Conservation (phyloP, 805 yeast genomes). For the Saturnispora gosingensis region DNA sequence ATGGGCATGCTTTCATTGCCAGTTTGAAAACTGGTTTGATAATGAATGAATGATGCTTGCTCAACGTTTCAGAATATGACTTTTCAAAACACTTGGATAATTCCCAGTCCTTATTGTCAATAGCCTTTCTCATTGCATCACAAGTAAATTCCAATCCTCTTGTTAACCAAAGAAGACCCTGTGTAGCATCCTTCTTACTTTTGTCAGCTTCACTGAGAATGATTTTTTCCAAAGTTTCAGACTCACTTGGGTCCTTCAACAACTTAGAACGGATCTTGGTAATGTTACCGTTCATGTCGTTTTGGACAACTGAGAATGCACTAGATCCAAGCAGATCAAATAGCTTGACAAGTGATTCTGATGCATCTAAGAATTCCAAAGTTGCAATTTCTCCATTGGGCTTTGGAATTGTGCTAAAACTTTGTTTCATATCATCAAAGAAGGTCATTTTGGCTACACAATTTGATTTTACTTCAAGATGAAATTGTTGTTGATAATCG, state of each 20-base stretch:
- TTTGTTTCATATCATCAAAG: constrained; percentile 67
- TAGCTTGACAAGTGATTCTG: constrained; percentile 72
- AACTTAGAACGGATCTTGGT: constrained; percentile 61
- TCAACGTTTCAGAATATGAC: constrained; percentile 73
- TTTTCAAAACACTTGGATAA: constrained; percentile 70
- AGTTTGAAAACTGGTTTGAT: constrained; percentile 81
- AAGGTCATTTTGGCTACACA: constrained; percentile 27
- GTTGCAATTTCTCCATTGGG: constrained; percentile 59
- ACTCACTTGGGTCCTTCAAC: constrained; percentile 51
- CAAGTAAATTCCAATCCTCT: constrained; percentile 90
- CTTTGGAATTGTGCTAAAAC: constrained; percentile 69
- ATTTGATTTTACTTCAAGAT: background rate
- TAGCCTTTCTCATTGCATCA: constrained; percentile 73
- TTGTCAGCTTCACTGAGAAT: constrained; percentile 62
- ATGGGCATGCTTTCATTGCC: constrained; percentile 94
- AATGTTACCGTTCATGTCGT: constrained; percentile 82
- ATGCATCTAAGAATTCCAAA: constrained; percentile 67
- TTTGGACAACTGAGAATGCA: constrained; percentile 78
- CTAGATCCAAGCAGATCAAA: constrained; percentile 80
- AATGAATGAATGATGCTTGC: constrained; percentile 73
- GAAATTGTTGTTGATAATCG: background rate
- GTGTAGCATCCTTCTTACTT: constrained; percentile 59
- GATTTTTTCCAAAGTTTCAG: constrained; percentile 68
- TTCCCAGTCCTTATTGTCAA: constrained; percentile 54
- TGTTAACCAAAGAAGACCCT: constrained; percentile 80